Evolutionary conservation across 345 rosid species (phyloP), one percentile per base, ranked within the genome.

Genomic region (Trapa incisa): DNA sequence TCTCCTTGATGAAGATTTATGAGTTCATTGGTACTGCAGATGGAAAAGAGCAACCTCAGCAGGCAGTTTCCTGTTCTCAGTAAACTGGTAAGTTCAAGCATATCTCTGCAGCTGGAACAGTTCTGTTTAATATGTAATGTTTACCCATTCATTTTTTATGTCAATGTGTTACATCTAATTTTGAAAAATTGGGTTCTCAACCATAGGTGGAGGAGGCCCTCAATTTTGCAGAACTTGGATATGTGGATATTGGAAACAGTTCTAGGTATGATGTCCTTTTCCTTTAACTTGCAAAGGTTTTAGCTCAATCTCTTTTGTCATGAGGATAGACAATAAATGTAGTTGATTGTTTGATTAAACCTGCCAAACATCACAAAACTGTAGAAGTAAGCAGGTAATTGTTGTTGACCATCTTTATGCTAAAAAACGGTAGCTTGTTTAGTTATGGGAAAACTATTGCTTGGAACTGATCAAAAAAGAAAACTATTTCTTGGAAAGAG

Each of bases 201-300:
- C 50, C 65, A 67, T 77, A 94, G 99, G 87, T 91, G 69, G 80
- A 64, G 76, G 96, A 89, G 79, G 89, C 89, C 16, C 61, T 79
- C 35, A 61, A 65, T 65, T 85, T 77, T 73, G 45, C 73, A 54
- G 83, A 80, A 61, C 74, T 65, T 32, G 82, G 91, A 79, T 69
- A 37, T 35, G 42, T 81, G 64, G 61, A 61, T 62, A 76, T 77
- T 6, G 89, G 76, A 80, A 80, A 75, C 70, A 79, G 77, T 77
- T 73, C 77, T 37, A 89, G 74, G 99, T 89, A 82, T 80, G 6
- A 36, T n/a, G 43, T 32, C 5, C 15, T 33, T 14, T 48, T 35
- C 42, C 3, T 1, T 62, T 61, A 6, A 32, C 56, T 58, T 10
- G 37, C 63, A 8, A 3, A 13, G 61, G 7, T 22, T 57, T 22